Percentiles rank a stretch among this genome's conserved stretches.
Conservation (phyloP, 2,329 filamentous ascomycete species). For the Beauveria varroae region DNA sequence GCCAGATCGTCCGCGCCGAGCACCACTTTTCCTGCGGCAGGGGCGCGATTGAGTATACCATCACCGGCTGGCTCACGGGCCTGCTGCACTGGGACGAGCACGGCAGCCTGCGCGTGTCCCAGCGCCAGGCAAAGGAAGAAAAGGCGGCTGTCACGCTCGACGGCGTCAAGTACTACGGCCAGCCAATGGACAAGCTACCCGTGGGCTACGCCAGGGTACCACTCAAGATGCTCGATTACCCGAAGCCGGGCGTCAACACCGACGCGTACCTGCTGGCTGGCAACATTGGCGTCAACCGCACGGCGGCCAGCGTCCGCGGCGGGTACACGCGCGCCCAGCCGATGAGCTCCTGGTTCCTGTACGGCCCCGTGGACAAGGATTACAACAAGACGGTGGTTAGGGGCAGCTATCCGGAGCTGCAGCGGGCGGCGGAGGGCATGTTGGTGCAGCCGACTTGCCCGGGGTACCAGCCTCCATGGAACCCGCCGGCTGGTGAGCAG, state of each 20-base stretch:
- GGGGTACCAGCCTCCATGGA: not conserved
- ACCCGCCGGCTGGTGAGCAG: not conserved
- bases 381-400: conserved; percentile 14
- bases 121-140: not conserved
- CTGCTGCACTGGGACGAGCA: conserved; percentile 37
- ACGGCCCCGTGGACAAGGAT: conserved; percentile 26
- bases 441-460: conserved; percentile 2
- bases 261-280: conserved; percentile 31
- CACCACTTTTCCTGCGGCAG: conserved; percentile 23
- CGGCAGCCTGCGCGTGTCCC: conserved; percentile 21
- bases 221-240: conserved; percentile 29
- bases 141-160: conserved; percentile 19
- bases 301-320: conserved; percentile 10
- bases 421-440: not conserved
- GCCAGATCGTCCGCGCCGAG: conserved; percentile 29
- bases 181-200: conserved; percentile 23
- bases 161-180: conserved; percentile 22
- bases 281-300: conserved; percentile 27
- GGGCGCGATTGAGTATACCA: conserved; percentile 25
- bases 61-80: conserved; percentile 42
- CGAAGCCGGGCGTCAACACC: conserved; percentile 18
- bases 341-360: conserved; percentile 33
- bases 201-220: conserved; percentile 33
- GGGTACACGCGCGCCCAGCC: conserved; percentile 25
- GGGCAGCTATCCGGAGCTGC: conserved; percentile 19